Evolutionary conservation across 2,329 filamentous ascomycete genomes (phyloP), one percentile per base, ranked within the genome.

Genomic region (Alternaria brassicicola): DNA sequence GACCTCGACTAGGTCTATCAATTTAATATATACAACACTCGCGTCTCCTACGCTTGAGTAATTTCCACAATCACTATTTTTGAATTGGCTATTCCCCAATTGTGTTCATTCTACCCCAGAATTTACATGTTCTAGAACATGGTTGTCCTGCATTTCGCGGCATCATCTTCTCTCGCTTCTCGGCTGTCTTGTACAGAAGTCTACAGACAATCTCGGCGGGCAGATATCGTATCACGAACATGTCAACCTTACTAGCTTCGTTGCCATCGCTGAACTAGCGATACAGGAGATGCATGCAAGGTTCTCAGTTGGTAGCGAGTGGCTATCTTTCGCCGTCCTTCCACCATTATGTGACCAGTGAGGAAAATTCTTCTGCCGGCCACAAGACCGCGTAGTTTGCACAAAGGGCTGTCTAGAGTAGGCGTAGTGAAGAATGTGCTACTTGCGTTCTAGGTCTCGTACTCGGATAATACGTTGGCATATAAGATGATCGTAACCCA

Each of bases 1-100:
- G 69, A 71, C 69, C 69, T 70, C 68, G 69, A 68, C 69, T 68
- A 54, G 57, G 64, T 63, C 69, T 66, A 64, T 45, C 67, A 74
- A 74, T 74, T 45, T 74, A 73, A 67, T 67, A 68, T 72, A 74
- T 73, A 72, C 55, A 66, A 67, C 47, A 25, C 45, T 54, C 57
- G 57, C 59, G 63, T 62, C 54, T 62, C 54, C 56, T 41, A 26
- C 61, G 43, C 47, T 39, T 48, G 31, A 52, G 30, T 17, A 39
- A 50, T 47, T 50, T 52, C 55, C 28, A 30, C 57, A 39, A 36
- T n/a, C 35, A 63, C 71, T 73, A 72, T 71, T 72, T 68, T 70
- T 72, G 62, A 65, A 13, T 42, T 50, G 6, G 55, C 46, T 25
- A 31, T 48, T 51, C 57, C 51, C 62, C 48, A 19, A 26, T 57